Percentiles rank a stretch among this genome's conserved stretches.
These are phyloP conservation scores for Papiliotrema fonsecae DNA, from an alignment of 1,284 basidiomycete species.

Conservation along the genomic window DNA sequence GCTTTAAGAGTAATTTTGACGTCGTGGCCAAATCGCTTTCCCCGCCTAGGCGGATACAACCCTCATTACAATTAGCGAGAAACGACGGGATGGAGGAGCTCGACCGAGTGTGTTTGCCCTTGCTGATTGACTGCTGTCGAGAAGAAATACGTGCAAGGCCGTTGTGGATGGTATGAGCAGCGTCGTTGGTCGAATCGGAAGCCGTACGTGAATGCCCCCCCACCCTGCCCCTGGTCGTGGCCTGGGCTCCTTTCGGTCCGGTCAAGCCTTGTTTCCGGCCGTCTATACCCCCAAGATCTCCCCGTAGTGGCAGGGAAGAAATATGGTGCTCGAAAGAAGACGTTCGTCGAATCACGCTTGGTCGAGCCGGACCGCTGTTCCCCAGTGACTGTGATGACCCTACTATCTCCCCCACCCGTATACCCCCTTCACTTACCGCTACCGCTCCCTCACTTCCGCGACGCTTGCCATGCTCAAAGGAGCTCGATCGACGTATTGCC, in stretches of 20 bases:
- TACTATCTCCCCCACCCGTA: not conserved
- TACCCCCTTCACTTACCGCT: conserved; percentile 4
- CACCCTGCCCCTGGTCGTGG: not conserved
- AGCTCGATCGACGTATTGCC: not conserved
- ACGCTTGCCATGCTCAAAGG: not conserved
- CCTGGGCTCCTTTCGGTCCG: not conserved
- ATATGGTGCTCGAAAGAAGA: not conserved
- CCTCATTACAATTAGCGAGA: not conserved
- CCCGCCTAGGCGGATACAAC: not conserved
- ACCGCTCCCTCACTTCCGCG: conserved; percentile 11
- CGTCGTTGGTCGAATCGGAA: conserved; percentile 14
- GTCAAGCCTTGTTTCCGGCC: not conserved
- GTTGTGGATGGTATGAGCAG: too few species aligned
- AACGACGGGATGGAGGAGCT: not conserved
- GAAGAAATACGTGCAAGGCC: too few species aligned
- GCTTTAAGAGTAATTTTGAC: conserved; percentile 9
- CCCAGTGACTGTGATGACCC: not conserved
- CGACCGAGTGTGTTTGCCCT: not conserved
- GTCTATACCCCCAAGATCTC: too few species aligned
- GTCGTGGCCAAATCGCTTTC: not conserved
- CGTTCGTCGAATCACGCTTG: not conserved
- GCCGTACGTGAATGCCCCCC: conserved; percentile 11
- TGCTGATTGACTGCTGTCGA: too few species aligned
- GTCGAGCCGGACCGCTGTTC: not conserved
- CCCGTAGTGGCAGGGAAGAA: not conserved